Base-by-base conservation (phyloP, 306 rosid genomes). In the Begonia fuchsioides region DNA sequence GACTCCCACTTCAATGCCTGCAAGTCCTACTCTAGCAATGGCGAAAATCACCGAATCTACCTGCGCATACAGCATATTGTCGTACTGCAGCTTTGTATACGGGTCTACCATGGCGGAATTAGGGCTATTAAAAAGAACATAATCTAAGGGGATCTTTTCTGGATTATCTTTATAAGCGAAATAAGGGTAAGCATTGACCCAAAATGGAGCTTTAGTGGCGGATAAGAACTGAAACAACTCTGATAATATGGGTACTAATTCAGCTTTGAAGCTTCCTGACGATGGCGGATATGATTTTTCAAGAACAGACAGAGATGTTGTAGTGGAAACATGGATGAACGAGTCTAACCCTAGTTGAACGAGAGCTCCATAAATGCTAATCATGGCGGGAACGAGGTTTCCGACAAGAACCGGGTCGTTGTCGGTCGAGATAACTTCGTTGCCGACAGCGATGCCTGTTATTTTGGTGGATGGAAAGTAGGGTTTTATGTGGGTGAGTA, bases 111-210 rank as follows among this genome's bases (percentile, higher is more conserved):
- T 82, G 9, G 94, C 94, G 0, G 60, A 43, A 18, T 73, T 92
- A 1, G 35, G 35, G 35, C 85, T 77, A 41, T 75, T 86, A 18
- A 68, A 74, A 13, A 92, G 59, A 4, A 82, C 98, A 52, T 92
- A 92, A 32, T 92, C 72, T 47, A 92, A 57, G 12, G 98, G 13
- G n/a, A 92, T 68, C 2, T 12, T 18, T n/a, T 38, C 59, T 1
- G 98, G 93, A 14, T 62, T 59, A 39, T 55, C 94, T 38, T 85
- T 72, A 56, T 79, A 92, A 1, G 96, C 94, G 45, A 92, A 92
- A 45, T 79, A 92, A 1, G 98, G 94, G 52, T 92, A 92, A 3
- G 96, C 96, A 66, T 92, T 85, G 72, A 92, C 77, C 98, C 98
- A 92, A 54, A 85, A 92, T 2, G 98, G 98, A 0, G 98, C 51